phyloP scores from a whole-genome alignment of 257 asterid genomes.

The Solanum virginianum region DNA sequence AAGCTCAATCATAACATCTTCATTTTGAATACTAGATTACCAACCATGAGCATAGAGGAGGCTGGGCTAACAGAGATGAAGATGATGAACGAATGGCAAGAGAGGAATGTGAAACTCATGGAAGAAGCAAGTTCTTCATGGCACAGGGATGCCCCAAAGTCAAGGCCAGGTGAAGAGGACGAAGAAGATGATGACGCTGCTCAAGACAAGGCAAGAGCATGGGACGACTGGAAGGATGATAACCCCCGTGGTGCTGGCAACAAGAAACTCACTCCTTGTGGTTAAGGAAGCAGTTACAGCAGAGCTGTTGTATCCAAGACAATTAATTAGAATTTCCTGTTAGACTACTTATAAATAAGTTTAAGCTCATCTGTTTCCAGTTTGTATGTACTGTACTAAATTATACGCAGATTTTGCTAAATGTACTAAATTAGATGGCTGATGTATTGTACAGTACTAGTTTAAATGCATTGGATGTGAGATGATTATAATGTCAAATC shows the following conservation, averaged over 20 bases:
- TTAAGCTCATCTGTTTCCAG: not conserved
- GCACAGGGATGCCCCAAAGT: constrained; percentile 42
- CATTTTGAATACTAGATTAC: constrained; percentile 32
- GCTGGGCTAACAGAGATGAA: constrained; percentile 97
- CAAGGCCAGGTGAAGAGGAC: constrained; percentile 39
- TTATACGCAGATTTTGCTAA: not conserved
- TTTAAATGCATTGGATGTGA: no score
- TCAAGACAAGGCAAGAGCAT: constrained; percentile 78
- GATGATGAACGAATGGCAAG: constrained; percentile 93
- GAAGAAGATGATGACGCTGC: constrained; percentile 82
- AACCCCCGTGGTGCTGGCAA: constrained; percentile 97
- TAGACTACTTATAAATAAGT: not conserved
- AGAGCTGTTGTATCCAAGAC: not conserved
- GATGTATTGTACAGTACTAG: not conserved
- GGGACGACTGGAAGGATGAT: constrained; percentile 99
- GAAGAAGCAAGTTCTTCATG: constrained; percentile 94
- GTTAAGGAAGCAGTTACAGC: constrained; percentile 19
- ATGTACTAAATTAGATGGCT: not conserved
- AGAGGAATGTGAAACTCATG: constrained; percentile 47
- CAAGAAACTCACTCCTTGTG: constrained; percentile 95
- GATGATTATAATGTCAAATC: no score
- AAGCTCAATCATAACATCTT: not conserved
- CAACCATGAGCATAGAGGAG: constrained; percentile 98
- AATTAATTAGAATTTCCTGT: not conserved
- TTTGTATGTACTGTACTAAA: not conserved